phyloP scores from a whole-genome alignment of 768 basidiomycete species.

The Lactarius deliciosus region DNA sequence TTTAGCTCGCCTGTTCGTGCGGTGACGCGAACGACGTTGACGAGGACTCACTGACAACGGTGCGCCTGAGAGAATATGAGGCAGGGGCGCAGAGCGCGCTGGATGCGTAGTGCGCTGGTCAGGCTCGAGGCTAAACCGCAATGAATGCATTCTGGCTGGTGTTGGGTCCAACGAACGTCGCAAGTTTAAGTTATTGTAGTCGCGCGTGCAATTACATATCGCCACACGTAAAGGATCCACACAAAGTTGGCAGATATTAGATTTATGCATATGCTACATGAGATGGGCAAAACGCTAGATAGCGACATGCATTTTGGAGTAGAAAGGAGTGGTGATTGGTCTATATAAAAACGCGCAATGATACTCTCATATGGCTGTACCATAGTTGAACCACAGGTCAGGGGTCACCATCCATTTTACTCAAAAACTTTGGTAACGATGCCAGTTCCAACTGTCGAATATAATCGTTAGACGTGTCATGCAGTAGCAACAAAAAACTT shows the following conservation, averaged over 20 bases:
- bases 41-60: constrained; percentile 57
- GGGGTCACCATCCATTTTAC: constrained; percentile 32
- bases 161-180: neutral
- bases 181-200: neutral
- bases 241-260: constrained; percentile 8
- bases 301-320: constrained; percentile 6
- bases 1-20: too few relatives aligned
- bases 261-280: constrained; percentile 21
- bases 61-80: constrained; percentile 43
- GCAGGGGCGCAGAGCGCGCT: constrained; percentile 33
- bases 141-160: constrained; percentile 25
- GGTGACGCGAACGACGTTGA: neutral
- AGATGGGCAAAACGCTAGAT: constrained; percentile 2
- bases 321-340: constrained; percentile 19
- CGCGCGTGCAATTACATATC: constrained; percentile 6
- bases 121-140: constrained; percentile 37
- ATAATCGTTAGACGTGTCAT: constrained; percentile 7
- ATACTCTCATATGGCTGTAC: neutral
- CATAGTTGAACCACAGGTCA: neutral
- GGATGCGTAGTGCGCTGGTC: constrained; percentile 31
- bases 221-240: neutral
- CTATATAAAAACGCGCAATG: constrained; percentile 15
- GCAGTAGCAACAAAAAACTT: constrained; percentile 36
- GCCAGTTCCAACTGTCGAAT: constrained; percentile 79
- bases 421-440: constrained; percentile 88